Conservation (phyloP, 169 alveolate genomes). For the Plasmodium fragile region DNA sequence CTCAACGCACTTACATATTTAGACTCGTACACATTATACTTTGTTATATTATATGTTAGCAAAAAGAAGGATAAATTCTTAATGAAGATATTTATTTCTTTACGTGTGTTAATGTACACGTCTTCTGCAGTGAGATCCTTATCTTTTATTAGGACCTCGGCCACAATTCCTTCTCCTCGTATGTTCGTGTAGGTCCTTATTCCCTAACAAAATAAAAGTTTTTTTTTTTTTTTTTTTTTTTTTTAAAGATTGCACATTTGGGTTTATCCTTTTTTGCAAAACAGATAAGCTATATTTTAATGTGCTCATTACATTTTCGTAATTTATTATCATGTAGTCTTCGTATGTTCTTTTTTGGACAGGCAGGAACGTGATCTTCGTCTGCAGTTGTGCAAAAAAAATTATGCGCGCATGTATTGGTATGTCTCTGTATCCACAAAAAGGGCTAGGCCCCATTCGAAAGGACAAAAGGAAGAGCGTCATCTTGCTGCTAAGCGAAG, state of each 20-base stretch:
- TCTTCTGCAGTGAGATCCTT: conserved; percentile 39
- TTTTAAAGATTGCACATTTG: not conserved
- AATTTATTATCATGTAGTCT: conserved; percentile 59
- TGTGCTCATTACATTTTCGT: conserved; percentile 44
- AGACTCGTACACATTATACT: conserved; percentile 56
- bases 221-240: not conserved
- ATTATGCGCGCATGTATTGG: not conserved
- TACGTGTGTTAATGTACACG: conserved; percentile 24
- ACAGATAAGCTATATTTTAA: not conserved
- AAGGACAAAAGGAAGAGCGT: not conserved
- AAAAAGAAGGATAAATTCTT: conserved; percentile 61
- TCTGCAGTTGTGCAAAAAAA: not conserved
- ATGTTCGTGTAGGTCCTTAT: conserved; percentile 59
- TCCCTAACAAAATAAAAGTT: conserved; percentile 36
- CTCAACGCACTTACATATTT: conserved; percentile 25
- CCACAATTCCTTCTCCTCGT: conserved; percentile 53
- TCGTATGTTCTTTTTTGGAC: conserved; percentile 39
- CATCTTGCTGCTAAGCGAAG: not conserved
- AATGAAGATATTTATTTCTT: conserved; percentile 44
- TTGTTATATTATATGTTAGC: conserved; percentile 34
- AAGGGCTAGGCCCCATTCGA: not conserved
- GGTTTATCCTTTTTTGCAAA: not conserved
- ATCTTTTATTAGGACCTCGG: conserved; percentile 61
- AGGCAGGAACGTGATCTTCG: conserved; percentile 41
- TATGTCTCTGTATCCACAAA: not conserved